Evolutionary conservation across 495 filamentous ascomycete genomes (phyloP), one percentile per base, ranked within the genome.

Genomic region (Letharia columbiana): DNA sequence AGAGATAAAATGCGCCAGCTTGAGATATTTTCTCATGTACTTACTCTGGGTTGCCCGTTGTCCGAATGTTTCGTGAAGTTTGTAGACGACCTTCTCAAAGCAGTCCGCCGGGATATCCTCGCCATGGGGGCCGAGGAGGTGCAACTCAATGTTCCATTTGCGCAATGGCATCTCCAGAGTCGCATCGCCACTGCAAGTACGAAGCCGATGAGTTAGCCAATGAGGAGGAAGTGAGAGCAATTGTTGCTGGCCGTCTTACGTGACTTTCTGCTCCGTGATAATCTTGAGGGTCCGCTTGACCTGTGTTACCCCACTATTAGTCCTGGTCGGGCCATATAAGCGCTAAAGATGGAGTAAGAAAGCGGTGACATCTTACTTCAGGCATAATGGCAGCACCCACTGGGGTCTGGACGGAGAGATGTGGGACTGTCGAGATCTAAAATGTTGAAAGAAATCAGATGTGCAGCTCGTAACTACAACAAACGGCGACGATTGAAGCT

Each of bases 51-150:
- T 84, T 35, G 89, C 77, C 31, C 82, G 87, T 64, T 89, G 86
- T 42, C 84, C 89, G 73, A 99, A 99, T 60, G 90, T 91, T 20
- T 95, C 94, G 75, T 99, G 95, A 33, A 99, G 83, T 67, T 89
- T 88, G 79, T 96, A 99, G 33, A 83, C 85, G 20, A 87, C 95
- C 79, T 92, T 96, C 72, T 92, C 90, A 78, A 97, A 98, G 75
- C 89, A 79, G 60, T 75, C 90, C 12, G 93, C 92, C 1, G 89
- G 85, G 40, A 92, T 81, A 71, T 91, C 80, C 54, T 85, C 80
- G 64, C 84, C 86, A 68, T 80, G 75, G 13, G 86, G 83, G 66
- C 86, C 83, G 65, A 87, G 61, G 45, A 88, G 77, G 70, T 77
- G 83, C 52, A 89, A 77, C 74, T 83, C 78, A 69, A 89, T 85